These are phyloP conservation scores for Sarocladiaceae sp. DNA, from an alignment of 2,329 filamentous ascomycete species.

Conservation along the genomic window DNA sequence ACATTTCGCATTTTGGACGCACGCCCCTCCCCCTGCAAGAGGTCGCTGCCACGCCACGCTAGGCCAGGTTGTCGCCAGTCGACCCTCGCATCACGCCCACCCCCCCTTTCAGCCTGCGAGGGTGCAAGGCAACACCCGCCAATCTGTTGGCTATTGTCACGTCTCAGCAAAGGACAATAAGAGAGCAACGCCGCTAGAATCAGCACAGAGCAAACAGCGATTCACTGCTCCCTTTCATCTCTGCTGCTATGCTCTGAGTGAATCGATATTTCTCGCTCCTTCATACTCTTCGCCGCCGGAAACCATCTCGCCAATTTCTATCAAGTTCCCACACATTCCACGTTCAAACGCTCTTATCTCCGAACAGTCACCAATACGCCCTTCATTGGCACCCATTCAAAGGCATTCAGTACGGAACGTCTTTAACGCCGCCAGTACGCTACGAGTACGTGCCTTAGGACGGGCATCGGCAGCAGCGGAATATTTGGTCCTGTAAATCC, in stretches of 20 bases:
- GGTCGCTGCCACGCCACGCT: not conserved
- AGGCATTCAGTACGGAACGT: too few species aligned
- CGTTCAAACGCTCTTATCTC: slow-evolving; percentile 1
- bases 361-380: not conserved
- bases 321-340: not conserved
- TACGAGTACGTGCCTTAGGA: too few species aligned
- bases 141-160: slow-evolving; percentile 5
- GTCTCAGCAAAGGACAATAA: slow-evolving; percentile 6
- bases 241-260: not conserved
- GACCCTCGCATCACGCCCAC: not conserved
- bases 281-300: too few species aligned
- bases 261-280: not conserved
- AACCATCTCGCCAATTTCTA: not conserved
- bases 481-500: slow-evolving; percentile 10
- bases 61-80: not conserved
- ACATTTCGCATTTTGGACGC: not conserved
- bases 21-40: not conserved
- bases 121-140: slow-evolving; percentile 2
- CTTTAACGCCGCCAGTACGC: too few species aligned
- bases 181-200: slow-evolving; percentile 7
- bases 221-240: not conserved
- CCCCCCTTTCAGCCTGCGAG: not conserved
- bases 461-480: slow-evolving; percentile 6
- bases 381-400: not conserved
- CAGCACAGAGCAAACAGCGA: slow-evolving; percentile 2